A percentile compares a stretch with the other conserved stretches of the same genome.
Evolutionary conservation across 2,329 filamentous ascomycete species (phyloP).

Genomic region (Ophiocordyceps camponoti-floridani): DNA sequence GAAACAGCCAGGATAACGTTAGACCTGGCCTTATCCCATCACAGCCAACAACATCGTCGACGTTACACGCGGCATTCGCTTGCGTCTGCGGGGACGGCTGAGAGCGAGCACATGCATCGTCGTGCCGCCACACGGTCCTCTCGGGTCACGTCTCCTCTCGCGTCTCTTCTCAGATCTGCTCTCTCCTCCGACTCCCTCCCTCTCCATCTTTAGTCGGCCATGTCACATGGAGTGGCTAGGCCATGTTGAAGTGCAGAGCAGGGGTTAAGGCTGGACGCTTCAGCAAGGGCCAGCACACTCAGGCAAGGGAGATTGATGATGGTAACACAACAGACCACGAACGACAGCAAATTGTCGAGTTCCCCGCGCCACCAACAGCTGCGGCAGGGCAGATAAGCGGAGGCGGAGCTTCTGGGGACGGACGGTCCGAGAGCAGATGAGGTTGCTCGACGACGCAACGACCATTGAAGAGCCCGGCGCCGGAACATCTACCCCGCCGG

Average conservation of each 20-base stretch:
- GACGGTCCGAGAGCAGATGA: no score
- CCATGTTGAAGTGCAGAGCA: background rate
- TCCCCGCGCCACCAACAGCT: background rate
- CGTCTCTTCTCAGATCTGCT: no score
- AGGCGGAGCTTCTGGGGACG: no score
- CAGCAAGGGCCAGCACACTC: background rate
- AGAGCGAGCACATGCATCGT: background rate
- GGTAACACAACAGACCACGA: background rate
- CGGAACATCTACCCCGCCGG: no score
- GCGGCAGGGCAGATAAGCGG: background rate
- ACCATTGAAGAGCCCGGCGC: no score
- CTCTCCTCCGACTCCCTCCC: no score
- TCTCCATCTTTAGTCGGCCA: background rate
- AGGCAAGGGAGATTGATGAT: background rate
- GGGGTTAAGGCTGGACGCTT: background rate
- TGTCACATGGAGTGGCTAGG: slow-evolving; percentile 1
- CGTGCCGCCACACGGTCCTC: background rate
- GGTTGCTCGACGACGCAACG: no score
- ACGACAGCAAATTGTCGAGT: background rate
- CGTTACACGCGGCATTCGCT: background rate
- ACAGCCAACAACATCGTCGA: background rate
- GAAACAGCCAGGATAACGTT: background rate
- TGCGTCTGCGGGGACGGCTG: background rate
- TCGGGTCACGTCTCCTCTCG: background rate
- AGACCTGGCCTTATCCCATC: background rate